Evolutionary conservation across 306 rosid genomes (phyloP), one percentile per base, ranked within the genome.

Genomic region (Cercis canadensis): DNA sequence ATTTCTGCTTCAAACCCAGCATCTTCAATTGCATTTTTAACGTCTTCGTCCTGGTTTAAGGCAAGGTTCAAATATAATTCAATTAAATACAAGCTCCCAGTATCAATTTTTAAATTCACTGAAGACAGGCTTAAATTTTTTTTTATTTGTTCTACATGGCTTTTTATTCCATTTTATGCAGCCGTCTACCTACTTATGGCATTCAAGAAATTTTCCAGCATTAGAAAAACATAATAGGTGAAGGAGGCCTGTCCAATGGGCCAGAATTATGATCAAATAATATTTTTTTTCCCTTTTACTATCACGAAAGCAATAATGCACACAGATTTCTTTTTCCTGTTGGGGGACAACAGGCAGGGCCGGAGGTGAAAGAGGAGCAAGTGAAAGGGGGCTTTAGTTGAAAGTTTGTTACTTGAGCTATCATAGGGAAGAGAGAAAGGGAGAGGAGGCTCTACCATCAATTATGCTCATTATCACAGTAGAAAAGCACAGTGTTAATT

Each of bases 1-100:
- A 94, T 81, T 70, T 94, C 97, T 17, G 97, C 99, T 19, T 91
- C 99, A 74, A 94, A 94, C 75, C 97, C 99, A 7, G 97, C 99
- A 77, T 94, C 99, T 85, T 94, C 99, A 70, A 94, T 87, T 65
- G 96, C 92, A 76, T 84, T 80, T 85, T 80, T 91, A 60, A 94
- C 80, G 71, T 94, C 96, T 70, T 86, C 92, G 10, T 89, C 95
- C 99, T 94, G 81, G 66, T 44, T 73, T 67, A 70, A 45, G 62
- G 74, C 54, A 74, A 64, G 65, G 62, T 70, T 45, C 39, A 77
- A 34, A 68, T 63, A 57, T 11, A 52, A 39, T 44, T 80, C 56
- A 76, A 70, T 54, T 70, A 32, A 53, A 63, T 50, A 70, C 6
- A 34, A 69, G 75, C 71, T 68, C 17, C 43, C 44, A 55, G 37